phyloP scores from a whole-genome alignment of 441 rosid species.

The Populus hybrid region DNA sequence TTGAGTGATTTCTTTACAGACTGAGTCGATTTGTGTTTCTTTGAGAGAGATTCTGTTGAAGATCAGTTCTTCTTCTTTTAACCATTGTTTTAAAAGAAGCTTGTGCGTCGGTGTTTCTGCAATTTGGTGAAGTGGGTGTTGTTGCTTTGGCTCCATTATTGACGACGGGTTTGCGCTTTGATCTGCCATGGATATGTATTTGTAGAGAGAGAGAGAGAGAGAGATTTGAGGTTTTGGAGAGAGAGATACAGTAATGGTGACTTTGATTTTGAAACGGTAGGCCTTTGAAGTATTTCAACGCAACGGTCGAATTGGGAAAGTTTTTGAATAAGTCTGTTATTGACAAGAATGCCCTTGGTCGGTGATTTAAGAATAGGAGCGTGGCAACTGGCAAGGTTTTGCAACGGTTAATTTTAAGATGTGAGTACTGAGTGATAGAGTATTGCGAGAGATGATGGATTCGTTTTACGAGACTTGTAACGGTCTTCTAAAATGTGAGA shows the following conservation, averaged over 20 bases:
- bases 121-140: constrained; percentile 86
- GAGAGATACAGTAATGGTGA: constrained; percentile 7
- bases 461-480: neutral
- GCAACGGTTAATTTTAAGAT: neutral
- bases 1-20: constrained; percentile 63
- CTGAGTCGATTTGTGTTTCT: constrained; percentile 72
- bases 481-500: neutral
- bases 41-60: constrained; percentile 64
- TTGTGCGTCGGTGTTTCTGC: constrained; percentile 90
- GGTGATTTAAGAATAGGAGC: neutral
- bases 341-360: constrained; percentile 14
- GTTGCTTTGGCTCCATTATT: constrained; percentile 51
- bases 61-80: constrained; percentile 84
- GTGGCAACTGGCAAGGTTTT: neutral
- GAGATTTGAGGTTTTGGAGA: neutral
- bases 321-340: neutral
- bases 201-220: constrained; percentile 15
- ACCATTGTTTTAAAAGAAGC: constrained; percentile 93
- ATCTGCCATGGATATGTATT: constrained; percentile 31
- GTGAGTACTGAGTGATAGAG: neutral
- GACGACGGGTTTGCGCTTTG: constrained; percentile 38
- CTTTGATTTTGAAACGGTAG: constrained; percentile 13
- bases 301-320: constrained; percentile 30
- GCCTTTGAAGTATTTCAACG: neutral
- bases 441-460: neutral